Percentiles rank a stretch among this genome's conserved stretches.
These are phyloP conservation scores for Vanrija sp. DNA, from an alignment of 1,284 basidiomycete genomes.

Conservation along the genomic window DNA sequence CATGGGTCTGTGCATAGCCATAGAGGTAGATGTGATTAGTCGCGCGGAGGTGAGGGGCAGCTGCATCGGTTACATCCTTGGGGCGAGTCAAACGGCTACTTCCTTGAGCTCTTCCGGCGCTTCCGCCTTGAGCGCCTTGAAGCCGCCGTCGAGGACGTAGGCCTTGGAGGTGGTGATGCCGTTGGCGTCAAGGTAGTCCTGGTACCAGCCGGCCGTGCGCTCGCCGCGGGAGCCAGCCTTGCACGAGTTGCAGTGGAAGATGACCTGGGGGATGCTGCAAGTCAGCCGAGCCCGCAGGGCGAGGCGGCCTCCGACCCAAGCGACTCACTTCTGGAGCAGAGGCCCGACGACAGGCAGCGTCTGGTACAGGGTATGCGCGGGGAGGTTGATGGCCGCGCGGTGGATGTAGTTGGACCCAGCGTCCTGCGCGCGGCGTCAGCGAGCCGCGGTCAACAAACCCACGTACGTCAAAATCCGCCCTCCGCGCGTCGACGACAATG, in stretches of 20 bases:
- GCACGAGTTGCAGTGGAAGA: slow-evolving; percentile 42
- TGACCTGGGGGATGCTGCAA: slow-evolving; percentile 23
- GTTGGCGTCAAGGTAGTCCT: slow-evolving; percentile 31
- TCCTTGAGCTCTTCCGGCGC: no score
- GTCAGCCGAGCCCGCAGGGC: not conserved
- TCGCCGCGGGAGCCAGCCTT: slow-evolving; percentile 34
- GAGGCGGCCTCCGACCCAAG: not conserved
- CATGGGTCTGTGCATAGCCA: no score
- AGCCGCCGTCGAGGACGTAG: slow-evolving; percentile 36
- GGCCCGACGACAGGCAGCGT: slow-evolving; percentile 19
- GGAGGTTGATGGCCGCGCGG: slow-evolving; percentile 34
- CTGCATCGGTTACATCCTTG: no score
- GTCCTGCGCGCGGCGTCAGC: slow-evolving; percentile 11
- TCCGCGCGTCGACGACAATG: slow-evolving; percentile 31
- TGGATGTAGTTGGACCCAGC: slow-evolving; percentile 17
- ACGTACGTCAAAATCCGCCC: slow-evolving; percentile 29
- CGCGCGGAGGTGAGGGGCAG: no score
- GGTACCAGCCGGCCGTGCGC: slow-evolving; percentile 41
- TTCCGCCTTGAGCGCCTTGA: slow-evolving; percentile 18
- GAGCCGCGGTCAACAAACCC: no score
- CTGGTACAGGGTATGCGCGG: slow-evolving; percentile 35
- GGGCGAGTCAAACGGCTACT: no score
- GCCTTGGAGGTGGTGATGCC: slow-evolving; percentile 13
- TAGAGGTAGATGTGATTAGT: no score
- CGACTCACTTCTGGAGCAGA: slow-evolving; percentile 19